Conservation (phyloP, 441 rosid species). For the Erysimum cheiri region DNA sequence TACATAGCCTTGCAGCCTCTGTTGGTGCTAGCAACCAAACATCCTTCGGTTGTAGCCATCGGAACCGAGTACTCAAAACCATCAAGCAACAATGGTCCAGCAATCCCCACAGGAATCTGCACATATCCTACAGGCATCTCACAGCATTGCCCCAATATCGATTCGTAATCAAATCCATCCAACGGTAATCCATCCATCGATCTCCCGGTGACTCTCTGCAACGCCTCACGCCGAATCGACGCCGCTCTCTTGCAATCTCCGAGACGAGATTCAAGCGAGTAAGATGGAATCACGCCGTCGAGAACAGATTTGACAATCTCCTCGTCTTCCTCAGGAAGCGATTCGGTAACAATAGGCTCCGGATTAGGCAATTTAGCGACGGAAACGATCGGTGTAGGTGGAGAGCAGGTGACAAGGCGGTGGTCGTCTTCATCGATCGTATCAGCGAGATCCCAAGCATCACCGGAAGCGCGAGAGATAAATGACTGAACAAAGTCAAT, state of each 20-base stretch:
- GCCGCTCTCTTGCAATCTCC: constrained; percentile 88
- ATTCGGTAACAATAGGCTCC: constrained; percentile 34
- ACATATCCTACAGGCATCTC: constrained; percentile 94
- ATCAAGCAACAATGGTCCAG: constrained; percentile 78
- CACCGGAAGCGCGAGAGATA: constrained; percentile 65
- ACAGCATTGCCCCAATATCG: constrained; percentile 89
- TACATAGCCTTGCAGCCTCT: constrained; percentile 89
- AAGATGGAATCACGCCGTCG: constrained; percentile 60
- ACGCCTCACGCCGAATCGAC: constrained; percentile 70
- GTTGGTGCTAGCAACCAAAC: constrained; percentile 86
- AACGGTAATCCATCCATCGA: constrained; percentile 76
- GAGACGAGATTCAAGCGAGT: constrained; percentile 71
- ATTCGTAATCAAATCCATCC: constrained; percentile 83
- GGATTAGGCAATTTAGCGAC: constrained; percentile 20
- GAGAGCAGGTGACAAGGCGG: constrained; percentile 41
- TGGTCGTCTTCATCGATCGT: constrained; percentile 41
- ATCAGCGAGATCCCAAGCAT: constrained; percentile 70
- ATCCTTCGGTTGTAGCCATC: constrained; percentile 95
- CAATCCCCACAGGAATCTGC: constrained; percentile 89
- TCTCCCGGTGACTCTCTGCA: constrained; percentile 75
- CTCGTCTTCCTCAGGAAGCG: constrained; percentile 68
- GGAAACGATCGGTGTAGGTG: constrained; percentile 38
- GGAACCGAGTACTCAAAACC: constrained; percentile 78
- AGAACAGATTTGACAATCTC: constrained; percentile 68
- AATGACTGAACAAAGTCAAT: constrained; percentile 86